These are phyloP conservation scores for Diutina mesorugosa DNA, from an alignment of 1,139 yeast genomes.

Conservation along the genomic window DNA sequence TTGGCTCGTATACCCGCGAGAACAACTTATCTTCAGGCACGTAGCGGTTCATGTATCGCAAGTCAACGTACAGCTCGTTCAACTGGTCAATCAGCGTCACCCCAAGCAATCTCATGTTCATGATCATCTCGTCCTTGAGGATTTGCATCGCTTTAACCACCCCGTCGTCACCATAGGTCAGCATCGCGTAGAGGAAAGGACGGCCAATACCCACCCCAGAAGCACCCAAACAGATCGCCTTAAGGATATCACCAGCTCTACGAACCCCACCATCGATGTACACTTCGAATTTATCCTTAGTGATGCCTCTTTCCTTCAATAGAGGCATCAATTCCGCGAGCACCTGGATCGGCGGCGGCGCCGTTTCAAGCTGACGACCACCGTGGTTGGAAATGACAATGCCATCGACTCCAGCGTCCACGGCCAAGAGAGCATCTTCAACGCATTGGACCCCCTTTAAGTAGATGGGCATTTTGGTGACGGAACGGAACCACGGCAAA, in stretches of 20 bases:
- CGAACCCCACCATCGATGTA: constrained; percentile 3
- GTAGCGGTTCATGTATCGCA: constrained; percentile 6
- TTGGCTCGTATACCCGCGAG: constrained; percentile 24
- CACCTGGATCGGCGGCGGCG: neutral
- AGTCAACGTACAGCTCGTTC: constrained; percentile 4
- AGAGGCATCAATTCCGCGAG: constrained; percentile 1
- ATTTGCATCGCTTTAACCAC: constrained; percentile 2
- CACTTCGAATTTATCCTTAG: neutral
- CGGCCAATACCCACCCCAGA: constrained; percentile 2
- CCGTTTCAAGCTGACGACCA: constrained; percentile 1
- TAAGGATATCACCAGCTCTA: constrained; percentile 1
- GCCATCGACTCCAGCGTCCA: neutral
- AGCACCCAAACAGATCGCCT: constrained; percentile 1
- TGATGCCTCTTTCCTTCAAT: neutral
- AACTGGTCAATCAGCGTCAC: constrained; percentile 3
- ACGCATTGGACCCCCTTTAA: constrained; percentile 2
- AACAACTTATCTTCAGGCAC: constrained; percentile 26
- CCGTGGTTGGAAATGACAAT: constrained; percentile 3
- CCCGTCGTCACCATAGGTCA: constrained; percentile 3
- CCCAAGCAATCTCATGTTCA: constrained; percentile 3
- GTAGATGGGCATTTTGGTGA: constrained; percentile 3
- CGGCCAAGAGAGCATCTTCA: constrained; percentile 1
- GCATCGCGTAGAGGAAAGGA: constrained; percentile 3
- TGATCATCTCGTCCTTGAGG: constrained; percentile 2
- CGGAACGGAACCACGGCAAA: constrained; percentile 9